Evolutionary conservation across 257 asterid species (phyloP), one percentile per base, ranked within the genome.

Genomic region (Anisodus acutangulus): DNA sequence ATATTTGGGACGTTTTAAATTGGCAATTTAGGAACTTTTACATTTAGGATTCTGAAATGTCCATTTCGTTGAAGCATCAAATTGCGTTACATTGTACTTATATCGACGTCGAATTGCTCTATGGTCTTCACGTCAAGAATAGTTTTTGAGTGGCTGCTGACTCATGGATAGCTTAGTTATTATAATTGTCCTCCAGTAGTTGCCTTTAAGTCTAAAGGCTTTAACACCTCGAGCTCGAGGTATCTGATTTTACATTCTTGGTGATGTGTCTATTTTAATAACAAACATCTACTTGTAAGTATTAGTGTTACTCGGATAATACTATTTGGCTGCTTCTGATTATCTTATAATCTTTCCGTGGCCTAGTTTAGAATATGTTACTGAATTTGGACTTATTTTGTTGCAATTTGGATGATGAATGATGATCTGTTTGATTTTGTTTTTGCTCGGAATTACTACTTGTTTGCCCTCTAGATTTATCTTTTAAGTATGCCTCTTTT

Each of bases 1-100:
- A 74, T 11, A 49, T 51, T 74, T 76, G 45, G 45, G 43, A 16
- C 17, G 3, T 9, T 74, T 74, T 19, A 13, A 51, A 6, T 47
- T 5, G 43, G 62, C 22, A 49, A 51, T 22, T 74, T 51, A 49
- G 59, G 41, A 22, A 5, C 22, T 1, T 12, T 70, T 17, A 41
- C 79, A 51, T 53, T 72, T 72, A 11, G 35, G 41, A 74, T 74
- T 51, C n/a, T 22, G 81, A 31, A 76, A 22, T 76, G 19, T 22
- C 8, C 47, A 7, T 51, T 12, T 26, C 8, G 4, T 51, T 26
- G 43, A 4, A 76, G 60, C 26, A 76, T 51, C 45, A 13, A 76
- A 55, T 26, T 51, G 62, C 47, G 26, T 51, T 76, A 51, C 26
- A 8, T 76, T n/a, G 2, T 6, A 19, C 22, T 0, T 26, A 12